phyloP scores from a whole-genome alignment of 108 stramenopile species.

The Pseudonitzschia delicatissima region DNA sequence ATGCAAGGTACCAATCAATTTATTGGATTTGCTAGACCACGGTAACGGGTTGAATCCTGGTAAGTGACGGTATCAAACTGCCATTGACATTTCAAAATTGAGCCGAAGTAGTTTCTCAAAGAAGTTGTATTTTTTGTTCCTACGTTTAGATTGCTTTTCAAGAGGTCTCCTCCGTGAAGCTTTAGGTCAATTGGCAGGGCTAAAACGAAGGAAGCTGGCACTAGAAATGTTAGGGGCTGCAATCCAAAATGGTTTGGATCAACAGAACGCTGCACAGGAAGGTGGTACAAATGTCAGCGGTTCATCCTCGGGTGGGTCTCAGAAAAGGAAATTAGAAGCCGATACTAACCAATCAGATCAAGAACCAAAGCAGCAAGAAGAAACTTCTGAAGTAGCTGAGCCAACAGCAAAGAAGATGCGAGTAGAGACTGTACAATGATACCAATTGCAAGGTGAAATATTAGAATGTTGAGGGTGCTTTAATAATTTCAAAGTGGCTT shows the following conservation, averaged over 20 bases:
- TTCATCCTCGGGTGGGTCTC: background rate
- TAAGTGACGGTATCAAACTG: slow-evolving; percentile 7
- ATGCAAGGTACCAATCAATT: slow-evolving; percentile 72
- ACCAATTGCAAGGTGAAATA: too few species aligned
- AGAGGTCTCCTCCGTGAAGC: slow-evolving; percentile 67
- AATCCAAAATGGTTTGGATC: slow-evolving; percentile 52
- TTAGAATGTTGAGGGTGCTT: too few species aligned
- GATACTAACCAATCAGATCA: background rate
- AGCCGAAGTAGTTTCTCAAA: too few species aligned
- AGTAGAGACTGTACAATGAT: background rate
- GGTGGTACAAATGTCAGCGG: background rate
- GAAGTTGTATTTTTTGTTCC: background rate
- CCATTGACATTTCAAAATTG: background rate
- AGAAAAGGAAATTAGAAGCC: background rate
- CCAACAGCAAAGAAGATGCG: slow-evolving; percentile 4
- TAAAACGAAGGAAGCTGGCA: slow-evolving; percentile 70
- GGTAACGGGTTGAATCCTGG: slow-evolving; percentile 66
- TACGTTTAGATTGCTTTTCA: slow-evolving; percentile 71
- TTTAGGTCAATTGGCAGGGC: slow-evolving; percentile 64
- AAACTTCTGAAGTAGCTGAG: background rate
- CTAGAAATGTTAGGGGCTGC: slow-evolving; percentile 67
- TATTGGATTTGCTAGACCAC: slow-evolving; percentile 78
- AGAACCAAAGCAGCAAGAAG: background rate
- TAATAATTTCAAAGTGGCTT: too few species aligned
- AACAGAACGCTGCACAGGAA: background rate